Base-by-base conservation (phyloP, 2,329 filamentous ascomycete genomes). In the Talaromyces sp. region DNA sequence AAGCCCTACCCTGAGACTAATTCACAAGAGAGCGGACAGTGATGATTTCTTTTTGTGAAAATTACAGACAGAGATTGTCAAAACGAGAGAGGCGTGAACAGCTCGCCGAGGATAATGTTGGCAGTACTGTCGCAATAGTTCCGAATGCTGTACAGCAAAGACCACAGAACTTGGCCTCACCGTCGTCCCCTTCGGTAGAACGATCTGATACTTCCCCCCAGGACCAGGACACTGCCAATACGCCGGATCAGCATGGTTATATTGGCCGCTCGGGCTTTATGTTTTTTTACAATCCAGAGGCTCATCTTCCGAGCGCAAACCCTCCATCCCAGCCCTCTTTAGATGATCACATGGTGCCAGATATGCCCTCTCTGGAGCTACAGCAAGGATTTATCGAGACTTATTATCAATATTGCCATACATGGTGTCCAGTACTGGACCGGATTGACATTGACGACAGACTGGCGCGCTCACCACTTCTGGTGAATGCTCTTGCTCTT, bases 391-490 rank as follows among this genome's bases (percentile, higher is more conserved):
- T 78, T 59, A 68, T 70, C 3, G 77, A 79, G 35, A 79, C 76
- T 0, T 79, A 79, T 32, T 74, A 70, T 31, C 73, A 78, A 54
- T 77, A 77, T 59, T 77, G 74, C 56, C 77, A 77, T 48, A 60
- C 75, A 1, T 79, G 75, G 75, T 79, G 76, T 60, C 77, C 77
- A 1, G 72, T 79, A 0, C 66, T 79, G 1, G 74, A 78, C 48
- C 64, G 65, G 1, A 63, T 70, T 1, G 70, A 65, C 1, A 61
- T 78, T 1, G 43, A 61, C 1, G 65, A 66, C 1, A 75, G 77
- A 6, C 61, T 74, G 1, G 62, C 65, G 12, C 55, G 50, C 31
- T 67, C 65, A 14, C 59, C 63, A 4, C 50, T 68, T 11, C 58
- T 67, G 6, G 63, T 11, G n/a, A 43, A 67, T 52, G 72, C 77